Percentiles rank a stretch among this genome's conserved stretches.
Conservation (phyloP, 805 yeast species). For the Cyberlindnera japonica region DNA sequence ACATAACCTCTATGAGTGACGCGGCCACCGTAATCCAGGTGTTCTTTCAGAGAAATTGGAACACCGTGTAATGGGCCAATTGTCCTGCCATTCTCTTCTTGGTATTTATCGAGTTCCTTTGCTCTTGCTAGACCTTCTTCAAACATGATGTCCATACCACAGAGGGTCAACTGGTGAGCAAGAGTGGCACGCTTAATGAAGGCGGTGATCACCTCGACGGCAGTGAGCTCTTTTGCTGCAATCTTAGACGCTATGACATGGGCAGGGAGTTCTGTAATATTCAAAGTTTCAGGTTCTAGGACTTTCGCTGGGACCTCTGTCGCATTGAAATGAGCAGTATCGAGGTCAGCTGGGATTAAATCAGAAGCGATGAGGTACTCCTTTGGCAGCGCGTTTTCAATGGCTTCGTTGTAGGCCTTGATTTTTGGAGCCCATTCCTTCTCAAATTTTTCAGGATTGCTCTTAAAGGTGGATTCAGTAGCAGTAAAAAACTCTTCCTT, state of each 20-base stretch:
- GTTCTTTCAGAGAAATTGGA: conserved; percentile 66
- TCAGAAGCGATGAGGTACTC: conserved; percentile 18
- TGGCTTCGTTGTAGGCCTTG: conserved; percentile 20
- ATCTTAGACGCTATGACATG: conserved; percentile 12
- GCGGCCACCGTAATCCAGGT: conserved; percentile 47
- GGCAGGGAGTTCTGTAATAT: conserved; percentile 16
- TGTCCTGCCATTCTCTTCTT: conserved; percentile 46
- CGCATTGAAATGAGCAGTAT: conserved; percentile 23
- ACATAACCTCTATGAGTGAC: conserved; percentile 59
- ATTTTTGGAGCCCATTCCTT: conserved; percentile 25
- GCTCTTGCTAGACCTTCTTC: conserved; percentile 59
- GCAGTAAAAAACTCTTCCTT: conserved; percentile 5
- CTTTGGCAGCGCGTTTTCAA: conserved; percentile 18
- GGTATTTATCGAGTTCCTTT: conserved; percentile 50
- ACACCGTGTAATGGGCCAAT: conserved; percentile 67
- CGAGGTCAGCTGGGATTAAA: conserved; percentile 23
- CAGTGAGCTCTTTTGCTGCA: conserved; percentile 28
- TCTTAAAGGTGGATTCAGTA: conserved; percentile 10
- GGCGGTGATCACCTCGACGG: conserved; percentile 47
- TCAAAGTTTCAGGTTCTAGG: conserved; percentile 19
- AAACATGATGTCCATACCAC: conserved; percentile 57
- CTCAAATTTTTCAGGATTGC: conserved; percentile 16
- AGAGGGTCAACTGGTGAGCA: conserved; percentile 59
- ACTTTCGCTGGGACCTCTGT: conserved; percentile 22
- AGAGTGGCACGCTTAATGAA: conserved; percentile 47